These are phyloP conservation scores for Kuraishia floccosa DNA, from an alignment of 805 yeast species.

Conservation along the genomic window DNA sequence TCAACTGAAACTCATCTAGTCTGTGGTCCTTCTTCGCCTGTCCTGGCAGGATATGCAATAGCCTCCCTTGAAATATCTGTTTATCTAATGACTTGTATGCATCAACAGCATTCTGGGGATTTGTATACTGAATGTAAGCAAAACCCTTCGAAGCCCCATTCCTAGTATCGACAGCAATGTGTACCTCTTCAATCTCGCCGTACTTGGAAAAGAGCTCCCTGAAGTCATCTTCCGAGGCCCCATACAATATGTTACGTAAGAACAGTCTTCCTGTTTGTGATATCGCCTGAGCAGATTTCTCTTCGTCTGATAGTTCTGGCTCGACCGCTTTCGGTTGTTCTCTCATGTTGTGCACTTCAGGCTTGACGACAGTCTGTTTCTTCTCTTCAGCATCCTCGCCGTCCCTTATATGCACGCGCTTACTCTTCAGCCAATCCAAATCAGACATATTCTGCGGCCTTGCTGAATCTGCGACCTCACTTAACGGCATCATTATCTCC, in stretches of 20 bases:
- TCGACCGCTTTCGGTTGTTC: conserved; percentile 6
- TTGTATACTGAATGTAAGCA: conserved; percentile 69
- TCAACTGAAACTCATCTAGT: conserved; percentile 83
- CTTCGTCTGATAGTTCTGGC: conserved; percentile 13
- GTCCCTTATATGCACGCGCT: conserved; percentile 62
- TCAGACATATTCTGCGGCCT: conserved; percentile 44
- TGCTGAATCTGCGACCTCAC: conserved; percentile 3
- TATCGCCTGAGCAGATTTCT: conserved; percentile 37
- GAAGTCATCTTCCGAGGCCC: conserved; percentile 74
- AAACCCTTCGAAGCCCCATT: conserved; percentile 89
- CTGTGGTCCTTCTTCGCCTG: conserved; percentile 72
- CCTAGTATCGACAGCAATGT: conserved; percentile 82
- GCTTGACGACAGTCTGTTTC: conserved; percentile 1
- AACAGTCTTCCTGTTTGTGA: conserved; percentile 71
- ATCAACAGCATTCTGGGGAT: conserved; percentile 57
- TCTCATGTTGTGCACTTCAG: background rate
- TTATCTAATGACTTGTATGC: conserved; percentile 75
- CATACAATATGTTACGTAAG: conserved; percentile 73
- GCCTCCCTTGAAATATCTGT: conserved; percentile 87
- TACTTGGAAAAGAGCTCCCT: conserved; percentile 46
- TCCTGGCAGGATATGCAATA: conserved; percentile 82
- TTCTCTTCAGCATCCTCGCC: conserved; percentile 9
- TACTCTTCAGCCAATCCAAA: conserved; percentile 76
- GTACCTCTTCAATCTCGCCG: conserved; percentile 81
- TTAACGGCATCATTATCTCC: conserved; percentile 30